Evolutionary conservation across 257 asterid genomes (phyloP).

Genomic region (Striga asiatica): DNA sequence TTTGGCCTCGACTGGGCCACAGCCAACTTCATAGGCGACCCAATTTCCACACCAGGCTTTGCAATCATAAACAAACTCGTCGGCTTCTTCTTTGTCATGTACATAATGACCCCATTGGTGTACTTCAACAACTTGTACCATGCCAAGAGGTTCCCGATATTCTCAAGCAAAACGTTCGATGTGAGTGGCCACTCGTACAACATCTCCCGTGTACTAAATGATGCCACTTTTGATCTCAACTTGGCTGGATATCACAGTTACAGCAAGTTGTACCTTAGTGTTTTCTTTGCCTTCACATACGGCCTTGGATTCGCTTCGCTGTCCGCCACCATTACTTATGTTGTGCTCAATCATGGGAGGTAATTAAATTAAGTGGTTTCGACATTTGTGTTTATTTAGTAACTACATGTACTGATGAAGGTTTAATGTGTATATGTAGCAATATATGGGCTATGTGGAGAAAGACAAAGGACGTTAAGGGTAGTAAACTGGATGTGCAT

Average conservation of each 20-base stretch:
- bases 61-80: slow-evolving; percentile 32
- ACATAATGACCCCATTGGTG: slow-evolving; percentile 34
- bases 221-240: slow-evolving; percentile 23
- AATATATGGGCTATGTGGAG: slow-evolving; percentile 25
- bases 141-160: slow-evolving; percentile 46
- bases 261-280: slow-evolving; percentile 52
- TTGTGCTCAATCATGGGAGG: slow-evolving; percentile 51
- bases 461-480: slow-evolving; percentile 21
- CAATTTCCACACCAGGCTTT: slow-evolving; percentile 44
- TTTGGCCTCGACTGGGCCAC: slow-evolving; percentile 48
- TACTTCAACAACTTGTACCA: slow-evolving; percentile 35
- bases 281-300: slow-evolving; percentile 46
- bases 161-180: slow-evolving; percentile 36
- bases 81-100: slow-evolving; percentile 37
- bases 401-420: too few relatives aligned
- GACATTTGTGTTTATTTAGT: too few relatives aligned
- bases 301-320: slow-evolving; percentile 63
- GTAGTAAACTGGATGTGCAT: slow-evolving; percentile 44
- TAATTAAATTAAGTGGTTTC: too few relatives aligned
- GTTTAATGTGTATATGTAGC: too few relatives aligned
- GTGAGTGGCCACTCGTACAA: slow-evolving; percentile 22
- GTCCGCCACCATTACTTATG: slow-evolving; percentile 62
- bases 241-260: slow-evolving; percentile 23
- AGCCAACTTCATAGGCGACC: slow-evolving; percentile 29
- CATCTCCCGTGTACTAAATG: slow-evolving; percentile 34